These are phyloP conservation scores for Cicer cuneatum DNA, from an alignment of 306 rosid genomes.

Conservation along the genomic window DNA sequence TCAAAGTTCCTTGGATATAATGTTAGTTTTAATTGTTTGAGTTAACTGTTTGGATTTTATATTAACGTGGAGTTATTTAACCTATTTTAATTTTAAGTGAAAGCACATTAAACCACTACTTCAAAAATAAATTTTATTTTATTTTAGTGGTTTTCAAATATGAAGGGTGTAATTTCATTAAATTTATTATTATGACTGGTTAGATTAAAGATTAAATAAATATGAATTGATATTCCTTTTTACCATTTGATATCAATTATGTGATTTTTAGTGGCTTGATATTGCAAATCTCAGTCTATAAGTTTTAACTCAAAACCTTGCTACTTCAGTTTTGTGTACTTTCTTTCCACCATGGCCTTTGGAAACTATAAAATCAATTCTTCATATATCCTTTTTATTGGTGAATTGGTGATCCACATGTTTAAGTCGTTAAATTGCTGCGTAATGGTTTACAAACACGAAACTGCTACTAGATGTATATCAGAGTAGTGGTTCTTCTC, in stretches of 20 bases:
- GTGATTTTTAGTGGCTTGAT: background rate
- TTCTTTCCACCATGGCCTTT: background rate
- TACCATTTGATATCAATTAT: background rate
- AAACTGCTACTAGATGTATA: too few species aligned
- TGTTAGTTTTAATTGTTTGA: background rate
- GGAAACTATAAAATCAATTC: background rate
- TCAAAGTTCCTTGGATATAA: background rate
- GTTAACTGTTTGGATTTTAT: slow-evolving; percentile 2
- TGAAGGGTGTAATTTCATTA: background rate
- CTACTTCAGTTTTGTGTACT: background rate
- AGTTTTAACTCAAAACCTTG: background rate
- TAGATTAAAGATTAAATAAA: background rate
- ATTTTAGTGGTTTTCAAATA: too few species aligned
- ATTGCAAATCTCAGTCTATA: background rate
- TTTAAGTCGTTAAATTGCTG: background rate
- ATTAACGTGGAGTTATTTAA: background rate
- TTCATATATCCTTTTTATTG: background rate
- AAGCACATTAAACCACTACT: background rate
- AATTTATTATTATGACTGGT: background rate
- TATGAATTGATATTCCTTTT: background rate
- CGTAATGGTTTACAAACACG: too few species aligned
- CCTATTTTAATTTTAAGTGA: slow-evolving; percentile 5
- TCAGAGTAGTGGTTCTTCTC: too few species aligned
- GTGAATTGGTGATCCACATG: background rate
- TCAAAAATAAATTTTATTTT: too few species aligned